Evolutionary conservation across 2,329 filamentous ascomycete genomes (phyloP).

Genomic region (Aspergillus cejpii): DNA sequence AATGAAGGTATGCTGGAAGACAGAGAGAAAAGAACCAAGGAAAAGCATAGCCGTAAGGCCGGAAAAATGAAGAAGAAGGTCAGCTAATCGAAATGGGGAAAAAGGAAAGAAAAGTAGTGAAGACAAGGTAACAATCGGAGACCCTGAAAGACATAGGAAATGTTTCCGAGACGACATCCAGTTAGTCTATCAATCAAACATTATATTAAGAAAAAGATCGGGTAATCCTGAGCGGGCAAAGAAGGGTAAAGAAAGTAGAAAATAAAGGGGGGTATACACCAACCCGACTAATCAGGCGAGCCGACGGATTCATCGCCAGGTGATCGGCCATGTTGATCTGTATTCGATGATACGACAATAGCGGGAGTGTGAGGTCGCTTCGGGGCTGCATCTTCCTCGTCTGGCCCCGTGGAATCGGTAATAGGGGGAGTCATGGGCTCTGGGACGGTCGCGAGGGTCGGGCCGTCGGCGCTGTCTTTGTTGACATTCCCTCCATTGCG

Average conservation of each 20-base stretch:
- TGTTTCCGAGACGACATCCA: constrained; percentile 27
- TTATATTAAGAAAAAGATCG: constrained; percentile 24
- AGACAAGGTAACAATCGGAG: not conserved
- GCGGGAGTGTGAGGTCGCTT: constrained; percentile 25
- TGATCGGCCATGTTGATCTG: constrained; percentile 20
- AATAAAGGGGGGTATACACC: constrained; percentile 6
- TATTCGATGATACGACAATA: constrained; percentile 32
- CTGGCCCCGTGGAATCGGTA: constrained; percentile 17
- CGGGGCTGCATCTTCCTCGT: constrained; percentile 17
- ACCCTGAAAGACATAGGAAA: constrained; percentile 16
- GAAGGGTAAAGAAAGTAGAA: not conserved
- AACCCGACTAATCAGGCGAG: constrained; percentile 23
- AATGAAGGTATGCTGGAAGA: not conserved
- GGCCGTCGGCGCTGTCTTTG: constrained; percentile 34
- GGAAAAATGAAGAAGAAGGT: not conserved
- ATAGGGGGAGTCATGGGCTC: constrained; percentile 28
- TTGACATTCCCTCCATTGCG: constrained; percentile 48
- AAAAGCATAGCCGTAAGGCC: not conserved
- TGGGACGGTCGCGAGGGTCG: constrained; percentile 25
- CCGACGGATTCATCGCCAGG: constrained; percentile 17
- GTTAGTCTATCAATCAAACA: constrained; percentile 27
- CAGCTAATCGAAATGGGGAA: constrained; percentile 1
- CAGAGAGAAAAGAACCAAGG: not conserved
- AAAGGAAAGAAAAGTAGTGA: constrained; percentile 1
- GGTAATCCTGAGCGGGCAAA: not conserved